Percentiles rank a stretch among this genome's conserved stretches.
These are phyloP conservation scores for Pythium monospermum DNA, from an alignment of 352 stramenopile species.

Conservation along the genomic window DNA sequence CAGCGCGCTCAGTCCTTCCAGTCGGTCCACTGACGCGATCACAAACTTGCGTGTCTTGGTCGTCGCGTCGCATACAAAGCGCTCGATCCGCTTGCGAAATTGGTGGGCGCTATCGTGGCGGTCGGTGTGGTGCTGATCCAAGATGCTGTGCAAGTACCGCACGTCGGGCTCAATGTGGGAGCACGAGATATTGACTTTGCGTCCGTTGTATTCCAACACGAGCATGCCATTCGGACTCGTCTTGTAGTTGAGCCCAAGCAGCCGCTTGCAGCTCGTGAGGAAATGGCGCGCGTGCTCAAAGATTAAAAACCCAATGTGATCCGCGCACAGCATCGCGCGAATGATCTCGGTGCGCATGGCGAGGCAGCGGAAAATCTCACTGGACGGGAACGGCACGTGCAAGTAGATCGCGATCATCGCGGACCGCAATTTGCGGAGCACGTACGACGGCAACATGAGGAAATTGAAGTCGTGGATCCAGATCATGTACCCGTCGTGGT, in stretches of 20 bases:
- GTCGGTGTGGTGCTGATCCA: slow-evolving; percentile 42
- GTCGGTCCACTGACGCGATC: slow-evolving; percentile 90
- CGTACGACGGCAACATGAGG: slow-evolving; percentile 95
- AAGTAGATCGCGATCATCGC: slow-evolving; percentile 96
- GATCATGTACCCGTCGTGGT: slow-evolving; percentile 84
- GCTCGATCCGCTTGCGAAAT: slow-evolving; percentile 37
- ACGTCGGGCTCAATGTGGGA: slow-evolving; percentile 96
- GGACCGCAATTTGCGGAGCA: slow-evolving; percentile 87
- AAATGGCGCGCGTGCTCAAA: slow-evolving; percentile 94
- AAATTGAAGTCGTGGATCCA: slow-evolving; percentile 99
- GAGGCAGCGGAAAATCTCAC: slow-evolving; percentile 97
- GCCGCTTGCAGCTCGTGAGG: slow-evolving; percentile 86
- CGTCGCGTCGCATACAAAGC: slow-evolving; percentile 25
- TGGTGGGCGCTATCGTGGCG: slow-evolving; percentile 23
- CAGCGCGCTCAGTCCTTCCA: slow-evolving; percentile 95
- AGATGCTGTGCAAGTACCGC: slow-evolving; percentile 58
- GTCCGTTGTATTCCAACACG: slow-evolving; percentile 94
- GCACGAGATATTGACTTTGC: slow-evolving; percentile 94
- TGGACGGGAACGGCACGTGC: slow-evolving; percentile 97
- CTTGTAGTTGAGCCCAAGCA: slow-evolving; percentile 94
- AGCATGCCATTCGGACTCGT: slow-evolving; percentile 83
- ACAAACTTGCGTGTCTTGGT: slow-evolving; percentile 44
- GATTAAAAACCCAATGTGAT: slow-evolving; percentile 92
- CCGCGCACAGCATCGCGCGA: slow-evolving; percentile 84
- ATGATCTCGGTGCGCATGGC: slow-evolving; percentile 87